These are phyloP conservation scores for Chaetomium sp. DNA, from an alignment of 2,329 filamentous ascomycete species.

Conservation along the genomic window DNA sequence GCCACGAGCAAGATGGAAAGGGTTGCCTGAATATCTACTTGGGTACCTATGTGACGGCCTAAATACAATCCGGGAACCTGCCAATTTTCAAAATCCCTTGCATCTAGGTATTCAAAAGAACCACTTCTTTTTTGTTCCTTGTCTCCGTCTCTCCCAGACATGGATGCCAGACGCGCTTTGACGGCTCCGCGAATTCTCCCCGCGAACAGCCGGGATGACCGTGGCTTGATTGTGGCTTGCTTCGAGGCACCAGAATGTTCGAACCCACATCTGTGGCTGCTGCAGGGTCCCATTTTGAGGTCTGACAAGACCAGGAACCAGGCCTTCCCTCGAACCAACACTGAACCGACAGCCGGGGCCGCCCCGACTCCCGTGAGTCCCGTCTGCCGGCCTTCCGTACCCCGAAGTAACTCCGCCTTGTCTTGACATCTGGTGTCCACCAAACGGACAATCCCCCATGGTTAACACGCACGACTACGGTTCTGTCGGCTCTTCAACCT, in stretches of 20 bases:
- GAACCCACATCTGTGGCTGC: neutral
- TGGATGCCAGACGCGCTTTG: too few species aligned
- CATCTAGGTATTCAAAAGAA: too few species aligned
- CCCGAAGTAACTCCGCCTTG: neutral
- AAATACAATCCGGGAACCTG: too few species aligned
- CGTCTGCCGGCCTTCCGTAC: neutral
- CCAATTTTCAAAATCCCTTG: too few species aligned
- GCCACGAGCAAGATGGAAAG: neutral
- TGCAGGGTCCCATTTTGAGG: neutral
- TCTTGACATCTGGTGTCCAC: neutral
- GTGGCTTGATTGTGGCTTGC: neutral
- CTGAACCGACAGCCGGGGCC: neutral
- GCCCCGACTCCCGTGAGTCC: neutral
- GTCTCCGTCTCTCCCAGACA: too few species aligned
- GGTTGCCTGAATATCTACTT: too few species aligned
- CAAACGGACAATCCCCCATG: neutral
- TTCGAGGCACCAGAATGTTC: slow-evolving; percentile 7
- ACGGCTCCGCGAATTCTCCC: neutral
- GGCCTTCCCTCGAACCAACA: neutral
- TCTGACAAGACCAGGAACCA: neutral
- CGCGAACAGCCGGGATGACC: neutral
- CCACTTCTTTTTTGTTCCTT: too few species aligned
- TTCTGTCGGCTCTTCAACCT: neutral
- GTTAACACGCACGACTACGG: neutral
- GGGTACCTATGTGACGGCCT: too few species aligned